These are phyloP conservation scores for Cladosporium sp. DNA, from an alignment of 2,329 filamentous ascomycete genomes.

Conservation along the genomic window DNA sequence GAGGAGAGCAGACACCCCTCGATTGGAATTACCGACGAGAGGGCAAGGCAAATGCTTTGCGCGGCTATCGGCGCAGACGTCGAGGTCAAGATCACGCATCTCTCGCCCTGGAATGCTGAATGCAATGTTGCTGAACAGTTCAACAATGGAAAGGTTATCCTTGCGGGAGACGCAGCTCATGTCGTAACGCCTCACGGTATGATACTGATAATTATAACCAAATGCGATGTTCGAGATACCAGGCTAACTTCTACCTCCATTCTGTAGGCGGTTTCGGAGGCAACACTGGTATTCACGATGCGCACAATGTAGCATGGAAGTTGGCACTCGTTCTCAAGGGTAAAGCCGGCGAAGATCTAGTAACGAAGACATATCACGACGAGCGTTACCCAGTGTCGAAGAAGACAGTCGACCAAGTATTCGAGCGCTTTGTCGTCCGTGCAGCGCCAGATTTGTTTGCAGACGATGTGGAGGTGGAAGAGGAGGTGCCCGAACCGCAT, in stretches of 20 bases:
- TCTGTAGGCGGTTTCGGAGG: constrained; percentile 24
- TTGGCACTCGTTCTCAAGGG: constrained; percentile 16
- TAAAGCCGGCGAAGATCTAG: constrained; percentile 5
- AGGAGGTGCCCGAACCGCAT: constrained; percentile 15
- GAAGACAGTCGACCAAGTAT: constrained; percentile 16
- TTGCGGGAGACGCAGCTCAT: constrained; percentile 18
- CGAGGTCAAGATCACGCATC: constrained; percentile 18
- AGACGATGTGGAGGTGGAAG: constrained; percentile 14
- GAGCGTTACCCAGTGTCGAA: constrained; percentile 16
- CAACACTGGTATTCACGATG: constrained; percentile 22
- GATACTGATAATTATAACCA: background rate
- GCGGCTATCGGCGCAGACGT: constrained; percentile 21
- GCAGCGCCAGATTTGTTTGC: constrained; percentile 14
- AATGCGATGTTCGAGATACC: constrained; percentile 21
- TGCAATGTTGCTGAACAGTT: constrained; percentile 18
- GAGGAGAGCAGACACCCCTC: constrained; percentile 19
- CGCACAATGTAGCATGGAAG: constrained; percentile 17
- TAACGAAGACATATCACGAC: constrained; percentile 14
- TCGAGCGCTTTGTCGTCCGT: constrained; percentile 13
- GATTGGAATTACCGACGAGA: constrained; percentile 16
- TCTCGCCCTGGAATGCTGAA: constrained; percentile 18
- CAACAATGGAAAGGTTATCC: constrained; percentile 12
- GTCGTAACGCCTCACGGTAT: constrained; percentile 6
- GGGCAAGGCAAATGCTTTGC: constrained; percentile 15
- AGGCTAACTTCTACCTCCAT: constrained; percentile 37